Evolutionary conservation across 2,329 filamentous ascomycete genomes (phyloP).

Genomic region (Alternaria atra): DNA sequence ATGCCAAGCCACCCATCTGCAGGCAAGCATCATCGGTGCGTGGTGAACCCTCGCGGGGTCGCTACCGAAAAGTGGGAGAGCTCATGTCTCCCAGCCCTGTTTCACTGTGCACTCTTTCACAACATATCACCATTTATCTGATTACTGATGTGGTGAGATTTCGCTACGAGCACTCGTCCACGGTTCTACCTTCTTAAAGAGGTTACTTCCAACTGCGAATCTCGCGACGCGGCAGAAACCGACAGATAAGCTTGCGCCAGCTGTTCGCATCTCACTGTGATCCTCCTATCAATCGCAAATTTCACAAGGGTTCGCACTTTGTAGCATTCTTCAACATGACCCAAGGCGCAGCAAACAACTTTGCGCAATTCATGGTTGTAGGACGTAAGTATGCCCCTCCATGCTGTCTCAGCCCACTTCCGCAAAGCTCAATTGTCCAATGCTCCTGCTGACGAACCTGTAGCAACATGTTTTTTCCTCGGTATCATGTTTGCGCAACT

Average conservation of each 20-base stretch:
- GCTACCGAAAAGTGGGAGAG: constrained; percentile 22
- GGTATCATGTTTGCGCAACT: constrained; percentile 96
- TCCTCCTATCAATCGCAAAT: constrained; percentile 14
- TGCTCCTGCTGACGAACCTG: constrained; percentile 19
- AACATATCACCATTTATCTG: not conserved
- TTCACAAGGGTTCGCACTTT: constrained; percentile 8
- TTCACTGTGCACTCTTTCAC: not conserved
- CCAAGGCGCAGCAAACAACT: constrained; percentile 62
- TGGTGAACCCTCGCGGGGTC: constrained; percentile 25
- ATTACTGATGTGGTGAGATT: constrained; percentile 8
- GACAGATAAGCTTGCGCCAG: constrained; percentile 38
- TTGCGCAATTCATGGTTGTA: constrained; percentile 96
- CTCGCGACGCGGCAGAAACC: constrained; percentile 22
- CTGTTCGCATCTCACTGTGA: constrained; percentile 22
- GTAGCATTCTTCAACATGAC: constrained; percentile 33
- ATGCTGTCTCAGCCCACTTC: constrained; percentile 13
- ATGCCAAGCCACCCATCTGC: constrained; percentile 25
- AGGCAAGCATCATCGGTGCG: constrained; percentile 19
- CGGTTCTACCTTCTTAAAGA: constrained; percentile 40
- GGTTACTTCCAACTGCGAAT: constrained; percentile 33
- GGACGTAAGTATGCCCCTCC: constrained; percentile 72
- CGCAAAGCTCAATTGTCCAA: constrained; percentile 4
- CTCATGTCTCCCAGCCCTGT: constrained; percentile 1
- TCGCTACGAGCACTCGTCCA: constrained; percentile 18
- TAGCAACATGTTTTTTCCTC: constrained; percentile 90